These are phyloP conservation scores for Xylariaceae sp. DNA, from an alignment of 2,329 filamentous ascomycete species.

Conservation along the genomic window DNA sequence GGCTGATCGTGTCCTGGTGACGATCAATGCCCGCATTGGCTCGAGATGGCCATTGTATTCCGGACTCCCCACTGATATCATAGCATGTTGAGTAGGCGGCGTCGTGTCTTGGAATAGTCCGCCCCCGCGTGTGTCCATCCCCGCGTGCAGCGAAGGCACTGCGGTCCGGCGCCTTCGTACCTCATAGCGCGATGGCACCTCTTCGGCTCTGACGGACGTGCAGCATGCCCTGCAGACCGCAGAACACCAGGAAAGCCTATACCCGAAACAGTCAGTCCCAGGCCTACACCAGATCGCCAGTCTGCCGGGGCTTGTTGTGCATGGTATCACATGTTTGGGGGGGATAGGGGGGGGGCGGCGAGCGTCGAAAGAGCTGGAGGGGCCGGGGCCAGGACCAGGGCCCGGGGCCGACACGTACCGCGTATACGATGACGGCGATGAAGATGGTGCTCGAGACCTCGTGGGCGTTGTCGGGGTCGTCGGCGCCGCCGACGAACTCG, in stretches of 20 bases:
- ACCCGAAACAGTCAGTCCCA: neutral
- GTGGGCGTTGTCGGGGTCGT: constrained; percentile 58
- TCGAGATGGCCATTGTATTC: neutral
- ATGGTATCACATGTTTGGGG: no score
- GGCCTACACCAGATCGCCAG: no score
- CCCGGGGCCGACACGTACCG: no score
- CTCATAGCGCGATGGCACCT: constrained; percentile 70
- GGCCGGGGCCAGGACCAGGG: no score
- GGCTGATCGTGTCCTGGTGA: neutral
- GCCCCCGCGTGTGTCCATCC: neutral
- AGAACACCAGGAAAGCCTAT: constrained; percentile 85
- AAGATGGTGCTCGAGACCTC: constrained; percentile 82
- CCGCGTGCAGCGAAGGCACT: neutral
- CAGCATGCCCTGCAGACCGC: constrained; percentile 78
- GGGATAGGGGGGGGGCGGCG: no score
- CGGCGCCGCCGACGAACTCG: constrained; percentile 68
- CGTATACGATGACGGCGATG: constrained; percentile 79
- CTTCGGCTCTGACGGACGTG: constrained; percentile 76
- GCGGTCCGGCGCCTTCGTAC: neutral
- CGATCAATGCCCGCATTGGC: neutral
- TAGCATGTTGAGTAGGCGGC: no score
- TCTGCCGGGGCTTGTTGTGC: no score
- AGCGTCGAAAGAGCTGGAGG: no score
- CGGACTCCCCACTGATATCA: neutral
- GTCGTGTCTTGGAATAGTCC: neutral